Conservation (phyloP, 768 basidiomycete species). For the Amanita rimosa region DNA sequence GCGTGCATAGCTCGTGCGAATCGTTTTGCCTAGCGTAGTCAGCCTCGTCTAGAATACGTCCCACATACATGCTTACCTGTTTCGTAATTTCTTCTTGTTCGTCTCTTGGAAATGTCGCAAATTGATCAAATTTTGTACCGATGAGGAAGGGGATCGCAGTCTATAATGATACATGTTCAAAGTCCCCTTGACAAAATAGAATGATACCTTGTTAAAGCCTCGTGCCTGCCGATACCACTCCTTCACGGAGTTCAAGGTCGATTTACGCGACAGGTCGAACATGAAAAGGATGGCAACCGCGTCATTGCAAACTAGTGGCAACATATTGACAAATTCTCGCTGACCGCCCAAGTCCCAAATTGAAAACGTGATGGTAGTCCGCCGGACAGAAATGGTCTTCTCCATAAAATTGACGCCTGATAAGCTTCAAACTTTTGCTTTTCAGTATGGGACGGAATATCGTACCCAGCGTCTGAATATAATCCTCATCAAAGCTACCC, state of each 20-base stretch:
- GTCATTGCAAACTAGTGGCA: constrained; percentile 96
- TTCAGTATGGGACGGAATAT: constrained; percentile 1
- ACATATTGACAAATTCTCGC: constrained; percentile 98
- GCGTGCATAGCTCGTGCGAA: constrained; percentile 99
- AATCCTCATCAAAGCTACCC: constrained; percentile 97
- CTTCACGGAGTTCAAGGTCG: constrained; percentile 95
- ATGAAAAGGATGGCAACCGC: constrained; percentile 99
- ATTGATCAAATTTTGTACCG: constrained; percentile 97
- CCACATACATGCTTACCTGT: constrained; percentile 47
- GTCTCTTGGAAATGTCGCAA: constrained; percentile 89
- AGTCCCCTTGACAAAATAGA: neutral
- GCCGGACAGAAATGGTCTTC: constrained; percentile 96
- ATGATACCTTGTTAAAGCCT: constrained; percentile 92
- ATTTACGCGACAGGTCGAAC: constrained; percentile 98
- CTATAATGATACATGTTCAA: constrained; percentile 27
- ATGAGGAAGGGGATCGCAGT: constrained; percentile 98
- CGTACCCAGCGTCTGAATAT: constrained; percentile 97
- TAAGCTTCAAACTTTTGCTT: neutral
- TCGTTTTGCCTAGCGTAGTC: constrained; percentile 67
- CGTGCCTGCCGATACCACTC: constrained; percentile 99
- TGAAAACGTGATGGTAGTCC: constrained; percentile 98
- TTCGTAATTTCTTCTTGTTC: constrained; percentile 99
- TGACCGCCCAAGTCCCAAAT: constrained; percentile 99
- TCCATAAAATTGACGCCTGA: constrained; percentile 99
- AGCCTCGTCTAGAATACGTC: constrained; percentile 5